Evolutionary conservation across 768 basidiomycete species (phyloP).

Genomic region (Calocera viscosa): DNA sequence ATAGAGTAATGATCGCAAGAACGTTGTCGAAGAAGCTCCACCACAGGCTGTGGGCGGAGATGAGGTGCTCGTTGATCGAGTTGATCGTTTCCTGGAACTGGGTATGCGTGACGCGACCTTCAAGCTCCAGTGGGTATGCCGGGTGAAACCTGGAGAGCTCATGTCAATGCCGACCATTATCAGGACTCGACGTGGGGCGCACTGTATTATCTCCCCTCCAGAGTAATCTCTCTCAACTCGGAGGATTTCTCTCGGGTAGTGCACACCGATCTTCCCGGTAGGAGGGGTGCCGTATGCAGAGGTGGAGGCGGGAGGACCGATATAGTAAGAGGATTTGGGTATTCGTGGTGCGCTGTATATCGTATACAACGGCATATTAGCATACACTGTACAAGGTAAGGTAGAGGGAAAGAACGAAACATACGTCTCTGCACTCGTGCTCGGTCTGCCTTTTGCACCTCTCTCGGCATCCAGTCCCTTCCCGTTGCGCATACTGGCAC

Average conservation of each 20-base stretch:
- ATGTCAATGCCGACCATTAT: background rate
- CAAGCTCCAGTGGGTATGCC: conserved; percentile 81
- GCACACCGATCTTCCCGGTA: conserved; percentile 72
- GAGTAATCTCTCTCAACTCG: conserved; percentile 86
- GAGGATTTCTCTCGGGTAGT: conserved; percentile 85
- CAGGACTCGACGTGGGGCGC: conserved; percentile 15
- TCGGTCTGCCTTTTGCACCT: conserved; percentile 5
- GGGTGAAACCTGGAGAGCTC: conserved; percentile 48
- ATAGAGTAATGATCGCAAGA: conserved; percentile 65
- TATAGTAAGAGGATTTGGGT: conserved; percentile 57
- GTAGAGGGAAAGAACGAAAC: background rate
- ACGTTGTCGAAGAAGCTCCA: conserved; percentile 66
- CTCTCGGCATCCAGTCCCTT: background rate
- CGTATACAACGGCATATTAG: background rate
- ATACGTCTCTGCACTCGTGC: conserved; percentile 5
- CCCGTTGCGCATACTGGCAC: background rate
- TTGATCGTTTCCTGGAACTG: conserved; percentile 86
- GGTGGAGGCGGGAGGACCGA: conserved; percentile 62
- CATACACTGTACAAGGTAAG: conserved; percentile 6
- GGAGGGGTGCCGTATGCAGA: conserved; percentile 72
- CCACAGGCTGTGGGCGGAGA: conserved; percentile 68
- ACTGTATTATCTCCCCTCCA: conserved; percentile 76
- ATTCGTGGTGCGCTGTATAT: background rate
- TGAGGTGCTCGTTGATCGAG: conserved; percentile 74
- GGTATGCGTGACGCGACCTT: conserved; percentile 82